Evolutionary conservation across 2,329 filamentous ascomycete species (phyloP).

Genomic region (Fusarium transvaalense): DNA sequence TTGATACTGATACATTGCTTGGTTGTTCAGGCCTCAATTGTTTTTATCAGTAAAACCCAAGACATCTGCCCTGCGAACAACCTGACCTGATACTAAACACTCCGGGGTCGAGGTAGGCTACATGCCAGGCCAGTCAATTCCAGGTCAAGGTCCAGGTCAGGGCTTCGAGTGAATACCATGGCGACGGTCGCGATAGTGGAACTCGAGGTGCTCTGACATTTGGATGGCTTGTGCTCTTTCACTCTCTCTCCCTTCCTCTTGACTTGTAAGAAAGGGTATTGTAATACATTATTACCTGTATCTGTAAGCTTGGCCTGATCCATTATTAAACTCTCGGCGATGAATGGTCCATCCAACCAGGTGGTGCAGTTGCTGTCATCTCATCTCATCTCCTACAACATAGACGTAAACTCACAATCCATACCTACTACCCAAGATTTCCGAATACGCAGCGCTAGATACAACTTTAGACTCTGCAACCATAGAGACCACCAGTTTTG

Average conservation of each 20-base stretch:
- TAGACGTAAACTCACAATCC: slow-evolving; percentile 6
- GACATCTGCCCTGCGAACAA: background rate
- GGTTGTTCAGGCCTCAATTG: slow-evolving; percentile 1
- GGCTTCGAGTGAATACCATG: slow-evolving; percentile 36
- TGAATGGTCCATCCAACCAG: slow-evolving; percentile 1
- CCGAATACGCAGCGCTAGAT: slow-evolving; percentile 35
- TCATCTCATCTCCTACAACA: background rate
- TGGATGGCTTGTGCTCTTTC: slow-evolving; percentile 34
- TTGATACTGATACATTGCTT: background rate
- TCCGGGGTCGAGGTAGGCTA: slow-evolving; percentile 9
- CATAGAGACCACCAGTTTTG: background rate
- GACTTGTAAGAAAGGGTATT: background rate
- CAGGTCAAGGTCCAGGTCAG: slow-evolving; percentile 11
- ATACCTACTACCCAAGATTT: background rate
- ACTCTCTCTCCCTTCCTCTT: background rate
- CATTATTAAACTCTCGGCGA: slow-evolving; percentile 25
- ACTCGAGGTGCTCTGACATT: slow-evolving; percentile 38
- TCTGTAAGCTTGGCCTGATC: slow-evolving; percentile 26
- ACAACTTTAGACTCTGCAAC: background rate
- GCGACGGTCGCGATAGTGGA: slow-evolving; percentile 41
- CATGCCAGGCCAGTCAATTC: background rate
- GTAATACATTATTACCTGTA: background rate
- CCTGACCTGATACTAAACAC: slow-evolving; percentile 8
- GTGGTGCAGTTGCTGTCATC: background rate
- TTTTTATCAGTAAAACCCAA: slow-evolving; percentile 12